These are phyloP conservation scores for Vickermania spadyakhi DNA, from an alignment of 208 protist genomes.

Conservation along the genomic window DNA sequence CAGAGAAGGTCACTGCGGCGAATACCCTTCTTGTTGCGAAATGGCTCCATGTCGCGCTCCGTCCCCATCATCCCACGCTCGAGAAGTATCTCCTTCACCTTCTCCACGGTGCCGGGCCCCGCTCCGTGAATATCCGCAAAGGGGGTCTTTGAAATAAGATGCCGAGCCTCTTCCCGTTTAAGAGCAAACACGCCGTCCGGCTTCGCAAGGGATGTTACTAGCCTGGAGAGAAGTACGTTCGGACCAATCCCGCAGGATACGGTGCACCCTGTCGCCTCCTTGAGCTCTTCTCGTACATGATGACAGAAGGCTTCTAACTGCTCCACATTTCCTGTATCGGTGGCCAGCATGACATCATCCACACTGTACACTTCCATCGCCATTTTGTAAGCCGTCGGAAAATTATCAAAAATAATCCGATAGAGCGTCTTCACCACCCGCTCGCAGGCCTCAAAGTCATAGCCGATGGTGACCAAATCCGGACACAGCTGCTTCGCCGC, in stretches of 20 bases:
- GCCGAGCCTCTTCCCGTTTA: constrained; percentile 24
- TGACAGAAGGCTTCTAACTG: constrained; percentile 36
- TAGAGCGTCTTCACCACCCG: constrained; percentile 55
- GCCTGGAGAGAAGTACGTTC: constrained; percentile 77
- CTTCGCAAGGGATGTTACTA: constrained; percentile 65
- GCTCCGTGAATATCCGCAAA: constrained; percentile 64
- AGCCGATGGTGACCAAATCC: constrained; percentile 77
- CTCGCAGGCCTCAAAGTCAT: constrained; percentile 82
- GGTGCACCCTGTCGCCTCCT: constrained; percentile 48
- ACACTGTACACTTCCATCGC: constrained; percentile 83
- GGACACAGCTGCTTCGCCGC: constrained; percentile 77
- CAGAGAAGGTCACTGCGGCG: constrained; percentile 28
- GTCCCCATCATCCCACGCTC: constrained; percentile 7
- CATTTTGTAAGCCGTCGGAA: constrained; percentile 37
- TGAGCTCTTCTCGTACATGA: constrained; percentile 41
- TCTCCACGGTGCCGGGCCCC: constrained; percentile 42
- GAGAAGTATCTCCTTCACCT: constrained; percentile 30
- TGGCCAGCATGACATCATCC: constrained; percentile 82
- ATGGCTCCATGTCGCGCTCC: not conserved
- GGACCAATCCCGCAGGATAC: constrained; percentile 78
- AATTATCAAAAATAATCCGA: constrained; percentile 60
- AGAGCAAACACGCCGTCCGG: constrained; percentile 57
- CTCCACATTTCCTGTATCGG: constrained; percentile 52
- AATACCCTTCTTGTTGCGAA: not conserved
- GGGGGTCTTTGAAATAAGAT: constrained; percentile 32